A percentile compares a stretch with the other conserved stretches of the same genome.
Evolutionary conservation across 495 filamentous ascomycete genomes (phyloP).

Genomic region (Sordaria brevicollis): DNA sequence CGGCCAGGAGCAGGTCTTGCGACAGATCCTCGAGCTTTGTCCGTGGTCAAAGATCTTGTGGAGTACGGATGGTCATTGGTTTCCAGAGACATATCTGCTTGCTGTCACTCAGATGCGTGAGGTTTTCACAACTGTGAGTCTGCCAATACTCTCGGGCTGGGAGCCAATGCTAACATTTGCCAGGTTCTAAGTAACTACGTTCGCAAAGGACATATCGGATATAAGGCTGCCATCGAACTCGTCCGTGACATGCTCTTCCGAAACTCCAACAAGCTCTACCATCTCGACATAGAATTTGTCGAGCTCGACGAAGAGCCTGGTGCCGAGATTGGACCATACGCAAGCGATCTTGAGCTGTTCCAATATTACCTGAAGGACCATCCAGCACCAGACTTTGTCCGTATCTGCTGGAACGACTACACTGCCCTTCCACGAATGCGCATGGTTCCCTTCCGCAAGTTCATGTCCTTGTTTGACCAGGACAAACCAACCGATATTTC

Average conservation of each 20-base stretch:
- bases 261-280: slow-evolving; percentile 61
- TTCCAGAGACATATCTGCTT: slow-evolving; percentile 74
- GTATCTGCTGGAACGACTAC: slow-evolving; percentile 74
- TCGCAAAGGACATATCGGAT: slow-evolving; percentile 42
- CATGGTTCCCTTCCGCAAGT: slow-evolving; percentile 57
- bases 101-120: slow-evolving; percentile 71
- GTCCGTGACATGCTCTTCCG: slow-evolving; percentile 55
- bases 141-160: not conserved
- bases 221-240: slow-evolving; percentile 45
- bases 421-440: slow-evolving; percentile 59
- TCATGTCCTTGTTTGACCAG: slow-evolving; percentile 45
- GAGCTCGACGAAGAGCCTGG: slow-evolving; percentile 16
- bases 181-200: slow-evolving; percentile 57
- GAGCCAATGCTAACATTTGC: not conserved
- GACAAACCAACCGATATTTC: slow-evolving; percentile 40
- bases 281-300: slow-evolving; percentile 36
- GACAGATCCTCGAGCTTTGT: slow-evolving; percentile 65
- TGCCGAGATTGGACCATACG: slow-evolving; percentile 5
- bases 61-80: slow-evolving; percentile 78
- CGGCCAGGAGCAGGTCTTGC: slow-evolving; percentile 64
- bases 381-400: slow-evolving; percentile 56
- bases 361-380: slow-evolving; percentile 57
- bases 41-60: slow-evolving; percentile 72
- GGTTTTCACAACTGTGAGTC: slow-evolving; percentile 50
- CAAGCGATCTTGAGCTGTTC: slow-evolving; percentile 29